Evolutionary conservation across 768 basidiomycete genomes (phyloP), one percentile per base, ranked within the genome.

Genomic region (Baorangia bicolor): DNA sequence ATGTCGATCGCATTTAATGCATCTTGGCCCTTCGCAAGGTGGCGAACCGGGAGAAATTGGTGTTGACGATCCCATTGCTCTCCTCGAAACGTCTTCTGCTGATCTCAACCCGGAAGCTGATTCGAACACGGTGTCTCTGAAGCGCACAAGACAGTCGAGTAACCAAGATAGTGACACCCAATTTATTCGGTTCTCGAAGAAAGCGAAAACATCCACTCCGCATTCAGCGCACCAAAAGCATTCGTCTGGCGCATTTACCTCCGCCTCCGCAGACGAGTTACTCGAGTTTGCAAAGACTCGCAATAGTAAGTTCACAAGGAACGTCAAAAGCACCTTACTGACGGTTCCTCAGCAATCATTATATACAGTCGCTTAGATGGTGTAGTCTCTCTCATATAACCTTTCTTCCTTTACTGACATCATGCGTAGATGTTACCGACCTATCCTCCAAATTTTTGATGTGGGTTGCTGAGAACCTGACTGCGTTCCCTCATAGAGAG

Each of bases 1-100:
- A 23, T 23, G 45, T 33, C 52, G 34, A 39, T 37, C 56, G 55
- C 54, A 47, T 28, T n/a, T 48, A 27, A 40, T 25, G 20, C 39
- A 21, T 18, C 31, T n/a, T 21, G 23, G 23, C 21, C 30, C 51
- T 30, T 20, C 2, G 30, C 35, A 43, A 53, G n/a, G 23, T 55
- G 43, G 58, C 59, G 61, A 58, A 58, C 61, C 55, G 64, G 66
- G 65, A 68, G 70, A 64, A 67, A 55, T 60, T 56, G 62, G 63
- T 59, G 59, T 60, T 57, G 61, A 61, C 53, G 51, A 51, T 46
- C 58, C 74, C 63, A 51, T 49, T 61, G 31, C 58, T 49, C 54
- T 53, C 55, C 58, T 52, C 47, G 56, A 61, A 61, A 49, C 49
- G 35, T 45, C 57, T 55, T 55, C 57, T 50, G 49, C 55, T 47